Conservation (phyloP, 495 filamentous ascomycete genomes). For the Podospora pseudoanserina region DNA sequence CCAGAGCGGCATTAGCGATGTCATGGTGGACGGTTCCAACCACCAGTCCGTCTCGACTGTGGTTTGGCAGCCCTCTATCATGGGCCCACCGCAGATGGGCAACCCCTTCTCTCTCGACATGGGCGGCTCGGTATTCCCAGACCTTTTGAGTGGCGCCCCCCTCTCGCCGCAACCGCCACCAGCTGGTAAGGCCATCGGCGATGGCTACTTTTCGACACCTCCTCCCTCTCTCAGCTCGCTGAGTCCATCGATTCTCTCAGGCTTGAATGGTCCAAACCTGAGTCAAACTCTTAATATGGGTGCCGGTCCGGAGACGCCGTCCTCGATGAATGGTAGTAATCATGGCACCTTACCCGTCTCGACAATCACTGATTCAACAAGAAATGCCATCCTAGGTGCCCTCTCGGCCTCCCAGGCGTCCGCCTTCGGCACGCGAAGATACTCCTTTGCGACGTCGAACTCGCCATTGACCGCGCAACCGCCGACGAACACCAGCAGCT, state of each 20-base stretch:
- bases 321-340: slow-evolving; percentile 62
- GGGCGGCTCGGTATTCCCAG: slow-evolving; percentile 52
- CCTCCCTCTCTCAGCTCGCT: slow-evolving; percentile 61
- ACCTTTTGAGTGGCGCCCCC: slow-evolving; percentile 56
- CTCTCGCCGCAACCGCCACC: slow-evolving; percentile 57
- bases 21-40: slow-evolving; percentile 82
- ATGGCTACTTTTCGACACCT: slow-evolving; percentile 56
- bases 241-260: slow-evolving; percentile 50
- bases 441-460: slow-evolving; percentile 65
- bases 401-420: slow-evolving; percentile 66
- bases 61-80: slow-evolving; percentile 66
- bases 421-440: slow-evolving; percentile 70
- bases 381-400: slow-evolving; percentile 78
- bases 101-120: slow-evolving; percentile 62
- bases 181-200: slow-evolving; percentile 48
- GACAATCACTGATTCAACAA: slow-evolving; percentile 89
- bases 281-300: slow-evolving; percentile 58
- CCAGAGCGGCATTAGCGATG: slow-evolving; percentile 86
- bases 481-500: slow-evolving; percentile 46
- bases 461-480: slow-evolving; percentile 60
- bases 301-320: slow-evolving; percentile 62
- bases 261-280: slow-evolving; percentile 52
- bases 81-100: slow-evolving; percentile 56
- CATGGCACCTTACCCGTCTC: slow-evolving; percentile 54
- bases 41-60: slow-evolving; percentile 49